phyloP scores from a whole-genome alignment of 306 rosid genomes.

The Medicago arabica region DNA sequence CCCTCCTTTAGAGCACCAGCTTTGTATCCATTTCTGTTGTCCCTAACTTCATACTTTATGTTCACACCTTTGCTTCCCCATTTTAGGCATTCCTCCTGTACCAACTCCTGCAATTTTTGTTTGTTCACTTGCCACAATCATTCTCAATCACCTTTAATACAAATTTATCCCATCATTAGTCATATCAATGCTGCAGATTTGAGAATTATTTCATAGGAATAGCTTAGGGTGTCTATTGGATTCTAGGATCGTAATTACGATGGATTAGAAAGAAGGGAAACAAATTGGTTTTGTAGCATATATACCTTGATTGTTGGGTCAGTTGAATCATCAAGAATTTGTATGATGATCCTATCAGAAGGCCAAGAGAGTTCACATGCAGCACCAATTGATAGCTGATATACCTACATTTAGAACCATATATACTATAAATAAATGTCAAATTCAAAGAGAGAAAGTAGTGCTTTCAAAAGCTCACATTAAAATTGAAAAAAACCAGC shows the following conservation, averaged over 20 bases:
- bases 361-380: constrained; percentile 94
- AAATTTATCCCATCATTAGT: too few relatives aligned
- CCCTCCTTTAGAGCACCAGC: constrained; percentile 91
- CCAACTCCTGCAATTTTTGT: constrained; percentile 62
- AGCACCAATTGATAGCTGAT: constrained; percentile 84
- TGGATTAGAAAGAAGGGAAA: too few relatives aligned
- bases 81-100: constrained; percentile 75
- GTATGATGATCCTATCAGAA: constrained; percentile 75
- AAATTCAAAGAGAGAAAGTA: not conserved
- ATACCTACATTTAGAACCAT: constrained; percentile 57
- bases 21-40: constrained; percentile 82
- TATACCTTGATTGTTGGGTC: constrained; percentile 73
- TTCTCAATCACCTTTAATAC: not conserved
- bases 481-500: not conserved
- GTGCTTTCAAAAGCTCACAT: not conserved
- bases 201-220: too few relatives aligned
- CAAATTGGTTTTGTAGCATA: not conserved
- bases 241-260: too few relatives aligned
- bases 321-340: constrained; percentile 89
- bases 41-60: constrained; percentile 79
- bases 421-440: not conserved
- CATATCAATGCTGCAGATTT: too few relatives aligned
- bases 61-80: constrained; percentile 84
- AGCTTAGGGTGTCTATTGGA: too few relatives aligned
- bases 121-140: not conserved